Base-by-base conservation (phyloP, 169 alveolate genomes). In the Cytauxzoon felis region DNA sequence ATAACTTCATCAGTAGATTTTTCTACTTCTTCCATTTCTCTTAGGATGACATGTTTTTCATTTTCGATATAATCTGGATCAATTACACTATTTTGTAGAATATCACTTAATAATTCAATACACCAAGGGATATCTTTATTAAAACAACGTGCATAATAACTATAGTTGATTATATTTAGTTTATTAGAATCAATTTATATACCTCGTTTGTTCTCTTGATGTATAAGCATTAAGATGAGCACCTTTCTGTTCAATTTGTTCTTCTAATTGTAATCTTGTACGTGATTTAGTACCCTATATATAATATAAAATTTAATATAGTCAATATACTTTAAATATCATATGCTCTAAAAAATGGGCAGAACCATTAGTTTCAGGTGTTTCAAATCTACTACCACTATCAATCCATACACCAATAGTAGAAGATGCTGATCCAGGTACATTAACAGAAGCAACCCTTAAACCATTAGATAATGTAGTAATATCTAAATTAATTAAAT, bases 341-440 rank as follows among this genome's bases (percentile, higher is more conserved):
- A 96, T 80, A 70, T 96, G 99, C 86, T 96, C 99, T 19, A 96
- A 85, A 87, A 95, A 96, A 73, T 96, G 99, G 1, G 99, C 99
- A 8, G 93, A 91, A 0, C 99, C 99, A 49, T 95, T 91, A 36
- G 95, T 94, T 43, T 60, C 87, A 24, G 81, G 70, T 6, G 92
- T 91, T 67, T 96, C 99, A 79, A 91, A 89, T 48, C 98, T 81
- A 54, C 97, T 88, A 11, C 99, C 99, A 64, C 97, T 91, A 81
- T 94, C 97, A 13, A 96, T 92, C 93, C 95, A 92, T 7, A 95
- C 89, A 0, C 98, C 98, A 11, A 93, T 91, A 0, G 98, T 94
- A 0, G 95, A 87, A 0, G 93, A 78, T 38, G 87, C 89, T 29
- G 62, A 52, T 24, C 83, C 83, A 11, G 88, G 88, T 58, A 65